Conservation (phyloP, 1,139 yeast genomes). For the Yamadazyma membranifaciens region DNA sequence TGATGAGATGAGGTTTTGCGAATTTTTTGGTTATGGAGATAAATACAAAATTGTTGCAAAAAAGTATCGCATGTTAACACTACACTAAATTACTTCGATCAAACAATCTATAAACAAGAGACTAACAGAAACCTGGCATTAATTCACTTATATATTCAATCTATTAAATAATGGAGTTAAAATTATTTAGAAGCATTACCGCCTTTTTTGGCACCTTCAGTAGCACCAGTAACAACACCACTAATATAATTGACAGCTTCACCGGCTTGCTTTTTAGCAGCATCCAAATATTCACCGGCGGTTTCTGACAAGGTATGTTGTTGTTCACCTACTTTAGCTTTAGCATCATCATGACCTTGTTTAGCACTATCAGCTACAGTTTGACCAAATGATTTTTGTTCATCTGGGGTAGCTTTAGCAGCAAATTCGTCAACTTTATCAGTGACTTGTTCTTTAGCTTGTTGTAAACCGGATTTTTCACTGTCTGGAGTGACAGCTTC, state of each 20-base stretch:
- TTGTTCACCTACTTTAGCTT: constrained; percentile 26
- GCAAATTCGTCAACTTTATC: constrained; percentile 65
- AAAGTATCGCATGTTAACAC: too few relatives aligned
- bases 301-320: constrained; percentile 49
- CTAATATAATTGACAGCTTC: constrained; percentile 65
- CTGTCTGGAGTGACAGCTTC: constrained; percentile 74
- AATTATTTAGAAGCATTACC: constrained; percentile 26
- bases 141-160: too few relatives aligned
- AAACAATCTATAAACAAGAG: too few relatives aligned
- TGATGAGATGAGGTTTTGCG: constrained; percentile 8
- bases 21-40: neutral
- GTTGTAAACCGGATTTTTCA: constrained; percentile 61
- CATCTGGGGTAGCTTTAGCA: constrained; percentile 55
- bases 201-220: constrained; percentile 53
- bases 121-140: too few relatives aligned
- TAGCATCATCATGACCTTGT: constrained; percentile 53
- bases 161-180: neutral
- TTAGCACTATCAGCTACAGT: constrained; percentile 55
- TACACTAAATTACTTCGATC: too few relatives aligned
- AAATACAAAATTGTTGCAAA: neutral
- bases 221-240: constrained; percentile 58
- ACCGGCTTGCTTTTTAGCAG: constrained; percentile 59
- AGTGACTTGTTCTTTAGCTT: constrained; percentile 72
- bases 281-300: constrained; percentile 59
- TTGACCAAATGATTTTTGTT: constrained; percentile 68